phyloP scores from a whole-genome alignment of 108 stramenopile genomes.

The Nitzschia palea region DNA sequence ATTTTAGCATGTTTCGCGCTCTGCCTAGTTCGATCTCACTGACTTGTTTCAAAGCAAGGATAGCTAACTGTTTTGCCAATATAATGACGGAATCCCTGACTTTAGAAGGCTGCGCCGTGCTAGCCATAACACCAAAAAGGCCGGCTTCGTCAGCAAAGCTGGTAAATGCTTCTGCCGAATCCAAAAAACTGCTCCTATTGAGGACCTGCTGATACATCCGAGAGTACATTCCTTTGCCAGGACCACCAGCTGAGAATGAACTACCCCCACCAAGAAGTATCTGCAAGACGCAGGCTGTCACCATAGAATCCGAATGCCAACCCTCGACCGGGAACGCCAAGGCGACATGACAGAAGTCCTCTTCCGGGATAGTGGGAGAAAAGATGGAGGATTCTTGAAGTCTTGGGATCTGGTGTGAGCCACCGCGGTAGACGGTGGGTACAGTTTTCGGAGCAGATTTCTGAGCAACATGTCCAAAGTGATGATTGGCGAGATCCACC shows the following conservation, averaged over 20 bases:
- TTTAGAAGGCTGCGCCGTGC: constrained; percentile 46
- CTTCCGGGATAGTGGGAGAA: constrained; percentile 45
- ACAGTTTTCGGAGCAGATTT: constrained; percentile 25
- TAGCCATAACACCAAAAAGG: constrained; percentile 89
- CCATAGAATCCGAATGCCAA: constrained; percentile 90
- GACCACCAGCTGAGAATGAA: constrained; percentile 98
- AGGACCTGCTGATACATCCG: constrained; percentile 95
- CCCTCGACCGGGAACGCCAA: constrained; percentile 94
- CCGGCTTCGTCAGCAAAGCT: constrained; percentile 88
- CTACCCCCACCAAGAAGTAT: constrained; percentile 95
- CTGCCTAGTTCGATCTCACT: constrained; percentile 85
- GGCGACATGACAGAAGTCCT: constrained; percentile 86
- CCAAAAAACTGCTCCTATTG: constrained; percentile 91
- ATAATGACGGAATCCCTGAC: constrained; percentile 70
- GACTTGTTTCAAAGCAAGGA: constrained; percentile 68
- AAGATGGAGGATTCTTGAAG: constrained; percentile 21
- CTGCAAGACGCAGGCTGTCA: constrained; percentile 94
- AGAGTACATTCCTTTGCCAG: constrained; percentile 99
- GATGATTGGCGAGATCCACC: constrained; percentile 72
- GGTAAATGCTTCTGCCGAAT: constrained; percentile 92
- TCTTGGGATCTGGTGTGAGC: constrained; percentile 40
- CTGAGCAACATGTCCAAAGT: constrained; percentile 75
- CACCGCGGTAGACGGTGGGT: constrained; percentile 69
- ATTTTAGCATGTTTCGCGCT: constrained; percentile 97
- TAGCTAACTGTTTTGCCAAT: constrained; percentile 76